These are phyloP conservation scores for Mucor ambiguus DNA, from an alignment of 371 early-diverging fungal species.

Conservation along the genomic window DNA sequence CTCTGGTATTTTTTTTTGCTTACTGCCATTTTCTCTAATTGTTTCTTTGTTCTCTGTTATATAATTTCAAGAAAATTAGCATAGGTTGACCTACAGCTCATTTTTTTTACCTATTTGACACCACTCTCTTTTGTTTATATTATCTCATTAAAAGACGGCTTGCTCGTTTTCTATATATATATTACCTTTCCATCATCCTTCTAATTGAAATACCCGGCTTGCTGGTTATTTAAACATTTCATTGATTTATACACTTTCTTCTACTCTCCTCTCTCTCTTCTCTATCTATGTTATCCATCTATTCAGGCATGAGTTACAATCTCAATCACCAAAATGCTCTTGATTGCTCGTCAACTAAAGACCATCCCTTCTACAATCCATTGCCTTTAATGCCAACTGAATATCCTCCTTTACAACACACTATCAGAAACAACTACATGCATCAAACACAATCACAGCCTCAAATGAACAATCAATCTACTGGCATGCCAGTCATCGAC, in stretches of 20 bases:
- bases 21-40: not conserved
- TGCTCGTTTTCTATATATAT: slow-evolving; percentile 8
- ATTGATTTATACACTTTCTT: not conserved
- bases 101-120: not conserved
- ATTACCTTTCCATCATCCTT: not conserved
- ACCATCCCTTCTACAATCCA: not conserved
- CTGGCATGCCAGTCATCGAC: slow-evolving; percentile 12
- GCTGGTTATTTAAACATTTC: slow-evolving; percentile 8
- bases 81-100: slow-evolving; percentile 4
- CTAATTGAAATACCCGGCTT: slow-evolving; percentile 7
- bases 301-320: slow-evolving; percentile 8
- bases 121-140: slow-evolving; percentile 3
- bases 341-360: slow-evolving; percentile 4
- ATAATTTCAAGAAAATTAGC: not conserved
- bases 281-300: slow-evolving; percentile 4
- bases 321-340: not conserved
- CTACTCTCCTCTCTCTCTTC: not conserved
- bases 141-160: slow-evolving; percentile 7
- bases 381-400: slow-evolving; percentile 3
- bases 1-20: not conserved
- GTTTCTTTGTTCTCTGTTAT: not conserved
- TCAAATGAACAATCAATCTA: not conserved
- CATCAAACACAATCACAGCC: not conserved
- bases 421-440: not conserved
- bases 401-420: not conserved